These are phyloP conservation scores for Amyloporia xantha DNA, from an alignment of 768 basidiomycete genomes.

Conservation along the genomic window DNA sequence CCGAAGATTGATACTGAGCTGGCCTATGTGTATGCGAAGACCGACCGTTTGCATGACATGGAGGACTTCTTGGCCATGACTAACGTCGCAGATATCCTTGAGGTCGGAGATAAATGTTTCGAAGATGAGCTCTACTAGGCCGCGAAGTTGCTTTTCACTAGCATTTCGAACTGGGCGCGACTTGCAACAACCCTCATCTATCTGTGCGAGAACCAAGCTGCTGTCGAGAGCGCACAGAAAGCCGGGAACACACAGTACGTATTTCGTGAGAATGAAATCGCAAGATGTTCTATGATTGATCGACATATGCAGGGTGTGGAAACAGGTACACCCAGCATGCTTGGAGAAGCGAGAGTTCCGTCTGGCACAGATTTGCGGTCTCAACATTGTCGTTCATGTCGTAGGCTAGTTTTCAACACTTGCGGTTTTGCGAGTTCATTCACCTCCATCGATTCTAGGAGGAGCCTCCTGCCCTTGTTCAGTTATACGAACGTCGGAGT, in stretches of 20 bases:
- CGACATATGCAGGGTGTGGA: constrained; percentile 73
- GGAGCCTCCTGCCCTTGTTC: constrained; percentile 66
- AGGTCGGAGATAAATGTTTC: constrained; percentile 99
- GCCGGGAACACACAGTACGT: constrained; percentile 96
- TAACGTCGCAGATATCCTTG: constrained; percentile 94
- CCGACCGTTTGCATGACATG: constrained; percentile 97
- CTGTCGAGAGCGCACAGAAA: constrained; percentile 97
- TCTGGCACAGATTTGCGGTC: constrained; percentile 96
- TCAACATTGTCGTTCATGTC: constrained; percentile 94
- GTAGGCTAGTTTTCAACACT: constrained; percentile 25
- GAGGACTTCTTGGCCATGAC: constrained; percentile 99
- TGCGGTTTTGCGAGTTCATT: constrained; percentile 6
- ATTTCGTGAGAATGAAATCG: too few relatives aligned
- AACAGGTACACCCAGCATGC: constrained; percentile 97
- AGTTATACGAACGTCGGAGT: constrained; percentile 84
- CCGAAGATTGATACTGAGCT: constrained; percentile 98
- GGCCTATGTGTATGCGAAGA: constrained; percentile 98
- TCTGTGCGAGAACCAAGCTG: constrained; percentile 94
- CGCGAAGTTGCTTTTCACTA: constrained; percentile 89
- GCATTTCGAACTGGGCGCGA: constrained; percentile 98
- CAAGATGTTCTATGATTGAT: too few relatives aligned
- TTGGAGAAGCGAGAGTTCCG: constrained; percentile 97
- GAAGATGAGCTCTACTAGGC: constrained; percentile 98
- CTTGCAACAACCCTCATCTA: constrained; percentile 98
- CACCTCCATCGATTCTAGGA: constrained; percentile 41